Evolutionary conservation across 2,329 filamentous ascomycete species (phyloP), one percentile per base, ranked within the genome.

Genomic region (Paecilomyces dactylethromorphus): DNA sequence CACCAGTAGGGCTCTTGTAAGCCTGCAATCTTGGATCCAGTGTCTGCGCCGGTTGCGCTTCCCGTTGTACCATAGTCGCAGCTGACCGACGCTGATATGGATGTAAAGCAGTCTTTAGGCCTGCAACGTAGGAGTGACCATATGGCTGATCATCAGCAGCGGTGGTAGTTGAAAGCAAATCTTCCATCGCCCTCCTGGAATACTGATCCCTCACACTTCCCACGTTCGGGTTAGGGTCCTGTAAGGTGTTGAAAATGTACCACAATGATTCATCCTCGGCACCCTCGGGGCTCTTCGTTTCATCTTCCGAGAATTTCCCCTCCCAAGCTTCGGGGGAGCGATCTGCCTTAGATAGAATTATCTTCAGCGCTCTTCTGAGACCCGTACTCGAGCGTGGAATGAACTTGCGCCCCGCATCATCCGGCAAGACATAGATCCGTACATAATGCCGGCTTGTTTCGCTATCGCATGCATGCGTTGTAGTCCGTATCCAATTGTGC

Each of bases 51-150:
- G 89, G 85, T 22, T 86, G 81, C 5, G 82, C 74, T 73, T 97
- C 93, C 56, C 88, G 86, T 69, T 94, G 88, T 18, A 96, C 76
- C 92, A 97, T 97, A 29, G 88, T 71, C 3, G 90, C 90, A 0
- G 89, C 88, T 0, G 92, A 93, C 52, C 88, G 83, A 55, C 87
- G 82, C 71, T 97, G 93, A 66, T 96, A 95, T 0, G 84, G 81
- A 69, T 94, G 90, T 0, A 97, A 77, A 0, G 76, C 75, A 0
- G 90, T 90, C 59, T 76, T 74, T 26, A 81, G 68, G 32, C 77
- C 73, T 55, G 66, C 53, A 5, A 77, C 65, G 32, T 67, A 60
- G 35, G 62, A 61, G 51, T 59, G 62, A 22, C 64, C 63, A 15
- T 63, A 56, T n/a, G 33, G 26, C 21, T 60, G 60, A 8, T 53